Conservation (phyloP, 2,329 filamentous ascomycete genomes). For the Calonectria pauciramosa region DNA sequence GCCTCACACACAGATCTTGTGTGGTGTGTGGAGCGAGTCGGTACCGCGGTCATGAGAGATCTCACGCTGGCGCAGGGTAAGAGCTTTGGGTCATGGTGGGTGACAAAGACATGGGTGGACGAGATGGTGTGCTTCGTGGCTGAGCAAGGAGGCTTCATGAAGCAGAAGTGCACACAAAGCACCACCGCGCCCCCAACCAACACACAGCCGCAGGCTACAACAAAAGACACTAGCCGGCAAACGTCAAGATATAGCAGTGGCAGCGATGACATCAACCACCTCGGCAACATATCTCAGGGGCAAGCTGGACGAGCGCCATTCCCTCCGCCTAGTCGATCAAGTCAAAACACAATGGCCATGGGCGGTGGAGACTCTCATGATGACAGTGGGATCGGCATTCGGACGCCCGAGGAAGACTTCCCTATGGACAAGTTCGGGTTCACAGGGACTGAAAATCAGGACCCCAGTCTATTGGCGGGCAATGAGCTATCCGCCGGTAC, state of each 20-base stretch:
- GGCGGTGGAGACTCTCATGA: constrained; percentile 69
- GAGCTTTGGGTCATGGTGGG: constrained; percentile 93
- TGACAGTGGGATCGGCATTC: constrained; percentile 82
- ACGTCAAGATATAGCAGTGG: constrained; percentile 58
- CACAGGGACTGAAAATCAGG: constrained; percentile 52
- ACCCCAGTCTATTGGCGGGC: constrained; percentile 50
- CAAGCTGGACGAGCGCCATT: constrained; percentile 67
- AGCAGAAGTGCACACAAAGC: constrained; percentile 61
- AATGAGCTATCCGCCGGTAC: constrained; percentile 45
- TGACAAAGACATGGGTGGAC: constrained; percentile 95
- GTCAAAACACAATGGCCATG: constrained; percentile 54
- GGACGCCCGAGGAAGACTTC: constrained; percentile 76
- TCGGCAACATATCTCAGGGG: constrained; percentile 60
- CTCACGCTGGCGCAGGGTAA: constrained; percentile 83
- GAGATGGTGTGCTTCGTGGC: constrained; percentile 94
- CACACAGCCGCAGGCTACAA: constrained; percentile 51
- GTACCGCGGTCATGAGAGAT: constrained; percentile 84
- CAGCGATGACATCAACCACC: constrained; percentile 60
- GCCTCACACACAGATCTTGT: constrained; percentile 80
- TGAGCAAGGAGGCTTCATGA: constrained; percentile 90
- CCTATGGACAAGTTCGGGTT: constrained; percentile 71
- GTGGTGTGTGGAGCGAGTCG: constrained; percentile 81
- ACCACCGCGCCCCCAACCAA: constrained; percentile 39
- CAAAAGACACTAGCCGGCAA: constrained; percentile 53
- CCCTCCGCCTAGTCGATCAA: constrained; percentile 58